Percentiles rank a stretch among this genome's conserved stretches.
Evolutionary conservation across 2,329 filamentous ascomycete species (phyloP).

Genomic region (Didymella lethalis): DNA sequence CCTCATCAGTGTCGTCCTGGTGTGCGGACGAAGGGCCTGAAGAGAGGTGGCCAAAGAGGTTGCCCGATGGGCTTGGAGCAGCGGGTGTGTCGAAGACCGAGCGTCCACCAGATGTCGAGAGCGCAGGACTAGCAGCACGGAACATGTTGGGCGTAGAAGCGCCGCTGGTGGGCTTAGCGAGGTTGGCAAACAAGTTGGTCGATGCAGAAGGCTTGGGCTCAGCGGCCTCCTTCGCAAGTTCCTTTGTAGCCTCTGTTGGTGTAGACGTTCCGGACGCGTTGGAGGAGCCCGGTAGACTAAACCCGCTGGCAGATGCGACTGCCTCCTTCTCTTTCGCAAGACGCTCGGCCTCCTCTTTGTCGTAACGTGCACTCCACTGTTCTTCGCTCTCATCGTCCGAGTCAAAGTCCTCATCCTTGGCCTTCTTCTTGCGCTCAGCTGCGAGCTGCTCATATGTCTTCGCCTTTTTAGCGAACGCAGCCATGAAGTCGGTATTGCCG

Average conservation of each 20-base stretch:
- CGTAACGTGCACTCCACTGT: conserved; percentile 45
- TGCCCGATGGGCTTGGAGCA: conserved; percentile 33
- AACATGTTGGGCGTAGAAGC: conserved; percentile 37
- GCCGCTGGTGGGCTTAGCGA: conserved; percentile 34
- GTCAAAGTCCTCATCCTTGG: conserved; percentile 47
- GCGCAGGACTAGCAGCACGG: conserved; percentile 40
- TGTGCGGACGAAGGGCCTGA: conserved; percentile 43
- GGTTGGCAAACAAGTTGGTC: conserved; percentile 29
- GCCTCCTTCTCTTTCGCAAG: conserved; percentile 39
- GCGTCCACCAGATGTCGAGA: conserved; percentile 37
- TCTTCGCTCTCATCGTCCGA: conserved; percentile 48
- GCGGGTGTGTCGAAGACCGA: conserved; percentile 44
- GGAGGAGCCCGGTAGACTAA: conserved; percentile 26
- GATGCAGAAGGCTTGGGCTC: conserved; percentile 20
- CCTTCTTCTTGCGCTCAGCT: conserved; percentile 48
- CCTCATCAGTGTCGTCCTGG: conserved; percentile 43
- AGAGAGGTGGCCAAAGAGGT: conserved; percentile 48
- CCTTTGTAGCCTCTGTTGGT: conserved; percentile 9
- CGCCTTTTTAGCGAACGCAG: conserved; percentile 42
- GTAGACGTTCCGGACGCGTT: conserved; percentile 17
- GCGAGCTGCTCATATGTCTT: conserved; percentile 45
- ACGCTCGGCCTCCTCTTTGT: conserved; percentile 42
- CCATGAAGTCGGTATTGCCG: conserved; percentile 31
- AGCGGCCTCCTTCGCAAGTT: background rate
- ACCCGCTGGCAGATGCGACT: conserved; percentile 31